Evolutionary conservation across 805 yeast species (phyloP).

Genomic region (Starmerella apicola): DNA sequence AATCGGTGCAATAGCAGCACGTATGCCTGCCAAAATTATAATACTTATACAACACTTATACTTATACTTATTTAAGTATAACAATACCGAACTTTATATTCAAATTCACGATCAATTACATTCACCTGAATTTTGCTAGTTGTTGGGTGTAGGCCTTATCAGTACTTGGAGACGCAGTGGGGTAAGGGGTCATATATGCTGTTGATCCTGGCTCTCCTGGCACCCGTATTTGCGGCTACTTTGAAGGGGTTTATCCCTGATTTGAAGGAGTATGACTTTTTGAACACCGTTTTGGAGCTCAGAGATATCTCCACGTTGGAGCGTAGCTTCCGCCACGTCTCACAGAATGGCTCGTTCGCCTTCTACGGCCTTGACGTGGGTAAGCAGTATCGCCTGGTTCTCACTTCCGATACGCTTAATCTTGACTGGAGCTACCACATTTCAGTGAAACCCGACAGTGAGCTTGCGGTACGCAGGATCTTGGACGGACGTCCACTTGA

Average conservation of each 20-base stretch:
- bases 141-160: no score
- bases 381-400: constrained; percentile 10
- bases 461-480: constrained; percentile 21
- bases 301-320: constrained; percentile 6
- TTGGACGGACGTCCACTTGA: constrained; percentile 23
- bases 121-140: no score
- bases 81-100: no score
- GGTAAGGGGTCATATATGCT: no score
- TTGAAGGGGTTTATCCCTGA: constrained; percentile 5
- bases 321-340: constrained; percentile 5
- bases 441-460: constrained; percentile 15
- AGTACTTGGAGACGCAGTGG: no score
- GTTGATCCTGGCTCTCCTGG: constrained; percentile 1
- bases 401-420: constrained; percentile 15
- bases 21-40: no score
- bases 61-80: no score
- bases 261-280: constrained; percentile 2
- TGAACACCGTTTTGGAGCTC: constrained; percentile 7
- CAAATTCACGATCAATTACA: no score
- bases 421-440: constrained; percentile 11
- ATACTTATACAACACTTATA: no score
- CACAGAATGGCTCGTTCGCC: constrained; percentile 15
- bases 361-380: constrained; percentile 9
- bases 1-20: no score
- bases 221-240: constrained; percentile 6